Base-by-base conservation (phyloP, 441 rosid genomes). In the Populus hybrid region DNA sequence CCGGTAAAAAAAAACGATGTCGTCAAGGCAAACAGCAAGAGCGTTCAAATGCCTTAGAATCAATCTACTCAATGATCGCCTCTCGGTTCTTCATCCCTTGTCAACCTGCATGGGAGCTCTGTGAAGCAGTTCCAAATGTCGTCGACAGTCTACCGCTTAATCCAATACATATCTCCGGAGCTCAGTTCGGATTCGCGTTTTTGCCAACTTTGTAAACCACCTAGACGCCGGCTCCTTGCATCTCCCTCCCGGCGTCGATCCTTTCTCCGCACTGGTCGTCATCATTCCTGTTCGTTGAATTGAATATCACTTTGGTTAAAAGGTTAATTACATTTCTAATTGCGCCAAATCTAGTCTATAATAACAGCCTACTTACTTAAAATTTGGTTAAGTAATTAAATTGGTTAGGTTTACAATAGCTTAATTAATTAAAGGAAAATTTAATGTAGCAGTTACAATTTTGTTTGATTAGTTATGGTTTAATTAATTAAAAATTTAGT, bases 71-170 rank as follows among this genome's bases (percentile, higher is more conserved):
- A 5, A 69, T 94, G n/a, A n/a, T n/a, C n/a, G n/a, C n/a, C n/a
- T n/a, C n/a, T n/a, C n/a, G n/a, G n/a, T n/a, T n/a, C n/a, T n/a
- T n/a, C n/a, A n/a, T n/a, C n/a, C n/a, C n/a, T n/a, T n/a, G n/a
- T n/a, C n/a, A n/a, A n/a, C n/a, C 71, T 95, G 90, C 81, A 92
- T 88, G 67, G 97, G n/a, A 95, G 86, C 97, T 95, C 74, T 90
- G 94, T 79, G 98, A 88, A 73, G 98, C 95, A 3, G 95, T n/a
- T n/a, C n/a, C 97, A 77, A 87, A 98, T 68, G 95, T 88, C 69
- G 92, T 95, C 70, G 98, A 95, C 83, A n/a, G 98, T 91, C 59
- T 95, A 95, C 85, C 99, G 98, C 73, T 90, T 95, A 24, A 94
- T 95, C 71, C 99, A 94, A 77, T 95, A 95, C 59, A 95, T 72